Evolutionary conservation across 1,139 yeast species (phyloP).

Genomic region (Yamadazyma spencermartinsiae): DNA sequence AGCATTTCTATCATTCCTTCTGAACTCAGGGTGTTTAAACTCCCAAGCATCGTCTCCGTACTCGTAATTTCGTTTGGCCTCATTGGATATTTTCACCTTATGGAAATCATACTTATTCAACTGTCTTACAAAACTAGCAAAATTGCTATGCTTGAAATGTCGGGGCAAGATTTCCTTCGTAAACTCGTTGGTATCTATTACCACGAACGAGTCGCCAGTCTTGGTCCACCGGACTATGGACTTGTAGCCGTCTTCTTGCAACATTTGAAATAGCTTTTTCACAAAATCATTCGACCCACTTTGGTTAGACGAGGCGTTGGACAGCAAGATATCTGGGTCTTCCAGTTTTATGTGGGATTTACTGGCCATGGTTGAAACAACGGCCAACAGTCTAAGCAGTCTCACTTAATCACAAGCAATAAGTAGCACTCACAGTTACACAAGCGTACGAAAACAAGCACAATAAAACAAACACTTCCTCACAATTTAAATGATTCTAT

Average conservation of each 20-base stretch:
- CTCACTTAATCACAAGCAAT: too few relatives aligned
- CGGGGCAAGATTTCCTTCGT: slow-evolving; percentile 83
- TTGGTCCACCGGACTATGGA: slow-evolving; percentile 83
- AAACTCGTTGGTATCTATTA: slow-evolving; percentile 84
- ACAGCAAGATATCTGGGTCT: slow-evolving; percentile 12
- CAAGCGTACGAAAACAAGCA: too few relatives aligned
- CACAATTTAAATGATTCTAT: too few relatives aligned
- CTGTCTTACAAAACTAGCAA: slow-evolving; percentile 92
- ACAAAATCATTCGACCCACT: slow-evolving; percentile 72
- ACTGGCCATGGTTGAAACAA: not conserved
- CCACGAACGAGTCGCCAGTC: slow-evolving; percentile 82
- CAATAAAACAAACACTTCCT: too few relatives aligned
- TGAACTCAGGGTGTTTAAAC: slow-evolving; percentile 87
- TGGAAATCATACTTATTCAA: slow-evolving; percentile 96
- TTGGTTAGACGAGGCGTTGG: slow-evolving; percentile 31
- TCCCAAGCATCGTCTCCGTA: slow-evolving; percentile 92
- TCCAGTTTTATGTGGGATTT: slow-evolving; percentile 6
- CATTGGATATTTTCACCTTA: slow-evolving; percentile 69
- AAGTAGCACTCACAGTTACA: too few relatives aligned
- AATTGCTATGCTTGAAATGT: slow-evolving; percentile 91
- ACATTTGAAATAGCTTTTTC: slow-evolving; percentile 75
- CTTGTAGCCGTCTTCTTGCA: slow-evolving; percentile 74
- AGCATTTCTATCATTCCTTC: slow-evolving; percentile 65
- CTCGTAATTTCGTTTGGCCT: slow-evolving; percentile 51
- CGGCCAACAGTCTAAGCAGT: too few relatives aligned